Evolutionary conservation across 1,139 yeast species (phyloP).

Genomic region (Scheffersomyces lignicola): DNA sequence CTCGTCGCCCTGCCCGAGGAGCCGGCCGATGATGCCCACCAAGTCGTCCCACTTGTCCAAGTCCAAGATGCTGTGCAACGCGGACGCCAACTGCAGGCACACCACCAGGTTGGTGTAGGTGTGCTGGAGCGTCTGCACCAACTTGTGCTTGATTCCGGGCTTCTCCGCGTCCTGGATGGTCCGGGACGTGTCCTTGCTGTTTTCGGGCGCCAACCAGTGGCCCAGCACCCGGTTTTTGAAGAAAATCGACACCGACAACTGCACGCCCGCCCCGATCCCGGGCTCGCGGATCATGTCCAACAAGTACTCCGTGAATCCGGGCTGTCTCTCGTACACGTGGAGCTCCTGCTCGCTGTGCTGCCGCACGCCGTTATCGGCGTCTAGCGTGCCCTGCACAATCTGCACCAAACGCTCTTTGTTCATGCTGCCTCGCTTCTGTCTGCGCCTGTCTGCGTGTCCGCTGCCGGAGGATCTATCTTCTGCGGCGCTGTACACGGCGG

Average conservation of each 20-base stretch:
- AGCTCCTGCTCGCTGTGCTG: constrained; percentile 44
- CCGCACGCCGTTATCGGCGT: constrained; percentile 38
- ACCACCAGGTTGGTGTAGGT: constrained; percentile 35
- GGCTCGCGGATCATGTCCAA: constrained; percentile 53
- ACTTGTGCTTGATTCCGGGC: constrained; percentile 47
- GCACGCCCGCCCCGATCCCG: constrained; percentile 46
- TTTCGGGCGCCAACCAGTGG: constrained; percentile 55
- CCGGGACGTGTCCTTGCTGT: constrained; percentile 24
- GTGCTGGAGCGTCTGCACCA: constrained; percentile 47
- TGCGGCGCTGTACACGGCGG: no score
- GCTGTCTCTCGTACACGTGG: constrained; percentile 41
- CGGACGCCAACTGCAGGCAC: constrained; percentile 42
- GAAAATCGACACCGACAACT: constrained; percentile 64
- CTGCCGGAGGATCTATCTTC: no score
- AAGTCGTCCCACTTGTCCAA: constrained; percentile 50
- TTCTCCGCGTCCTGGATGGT: constrained; percentile 51
- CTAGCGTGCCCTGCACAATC: constrained; percentile 46
- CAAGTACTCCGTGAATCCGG: constrained; percentile 60
- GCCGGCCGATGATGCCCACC: constrained; percentile 32
- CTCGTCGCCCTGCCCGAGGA: constrained; percentile 37
- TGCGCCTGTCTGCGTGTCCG: no score
- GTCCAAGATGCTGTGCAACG: constrained; percentile 43
- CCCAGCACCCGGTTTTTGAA: constrained; percentile 63
- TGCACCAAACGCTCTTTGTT: constrained; percentile 42
- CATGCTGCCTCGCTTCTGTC: no score